These are phyloP conservation scores for Colletotrichum musae DNA, from an alignment of 2,329 filamentous ascomycete genomes.

Conservation along the genomic window DNA sequence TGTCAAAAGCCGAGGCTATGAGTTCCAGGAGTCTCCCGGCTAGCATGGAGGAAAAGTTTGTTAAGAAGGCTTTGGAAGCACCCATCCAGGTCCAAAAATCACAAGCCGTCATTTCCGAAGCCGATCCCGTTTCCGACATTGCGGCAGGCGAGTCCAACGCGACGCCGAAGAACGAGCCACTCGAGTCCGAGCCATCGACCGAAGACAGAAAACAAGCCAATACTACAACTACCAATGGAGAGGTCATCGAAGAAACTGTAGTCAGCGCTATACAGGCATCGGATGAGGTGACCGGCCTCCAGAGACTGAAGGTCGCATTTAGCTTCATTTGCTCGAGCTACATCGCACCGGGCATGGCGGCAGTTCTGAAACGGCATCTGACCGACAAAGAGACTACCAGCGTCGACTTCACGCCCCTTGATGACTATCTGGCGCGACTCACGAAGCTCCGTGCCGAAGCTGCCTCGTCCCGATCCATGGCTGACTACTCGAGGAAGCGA, in stretches of 20 bases:
- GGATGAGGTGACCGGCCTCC: constrained; percentile 67
- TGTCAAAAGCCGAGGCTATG: constrained; percentile 81
- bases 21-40: constrained; percentile 75
- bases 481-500: constrained; percentile 81
- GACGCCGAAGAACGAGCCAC: constrained; percentile 49
- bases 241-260: constrained; percentile 51
- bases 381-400: constrained; percentile 49
- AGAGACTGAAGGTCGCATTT: constrained; percentile 75
- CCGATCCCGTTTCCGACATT: constrained; percentile 4
- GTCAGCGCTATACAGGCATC: constrained; percentile 62
- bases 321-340: constrained; percentile 76
- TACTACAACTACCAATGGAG: constrained; percentile 57
- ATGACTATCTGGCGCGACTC: constrained; percentile 78
- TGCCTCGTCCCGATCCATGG: constrained; percentile 75
- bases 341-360: constrained; percentile 61
- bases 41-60: constrained; percentile 89
- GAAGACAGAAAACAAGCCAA: constrained; percentile 56
- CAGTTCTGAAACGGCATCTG: constrained; percentile 59
- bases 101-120: constrained; percentile 56
- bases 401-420: constrained; percentile 79
- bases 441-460: constrained; percentile 80
- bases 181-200: constrained; percentile 61
- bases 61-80: constrained; percentile 81
- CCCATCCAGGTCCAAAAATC: constrained; percentile 80
- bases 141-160: constrained; percentile 46